A percentile compares a stretch with the other conserved stretches of the same genome.
Evolutionary conservation across 148 eudicot genomes (phyloP).

Genomic region (Arctostaphylos glauca): DNA sequence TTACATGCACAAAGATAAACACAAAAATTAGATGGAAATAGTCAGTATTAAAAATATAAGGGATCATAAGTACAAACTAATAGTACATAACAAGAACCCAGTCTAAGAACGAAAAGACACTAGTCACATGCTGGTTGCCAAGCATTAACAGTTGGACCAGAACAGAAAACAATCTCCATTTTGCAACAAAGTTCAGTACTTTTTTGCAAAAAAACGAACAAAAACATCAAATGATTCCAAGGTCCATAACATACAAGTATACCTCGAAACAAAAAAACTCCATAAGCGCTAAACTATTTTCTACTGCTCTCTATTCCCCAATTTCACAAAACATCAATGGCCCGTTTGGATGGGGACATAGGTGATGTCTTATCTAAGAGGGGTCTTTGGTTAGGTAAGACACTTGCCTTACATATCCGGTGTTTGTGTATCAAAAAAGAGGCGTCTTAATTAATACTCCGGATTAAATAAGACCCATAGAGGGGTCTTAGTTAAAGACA

Average conservation of each 20-base stretch:
- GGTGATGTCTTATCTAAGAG: too few species aligned
- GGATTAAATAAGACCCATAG: too few species aligned
- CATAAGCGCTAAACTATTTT: not conserved
- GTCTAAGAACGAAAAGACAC: not conserved
- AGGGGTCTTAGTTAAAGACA: too few species aligned
- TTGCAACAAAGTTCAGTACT: not conserved
- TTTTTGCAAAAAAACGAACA: not conserved
- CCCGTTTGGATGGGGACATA: too few species aligned
- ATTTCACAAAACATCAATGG: not conserved
- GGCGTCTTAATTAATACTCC: too few species aligned
- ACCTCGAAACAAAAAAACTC: not conserved
- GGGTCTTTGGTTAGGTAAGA: too few species aligned
- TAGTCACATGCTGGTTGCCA: not conserved
- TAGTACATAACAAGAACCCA: not conserved
- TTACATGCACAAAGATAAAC: conserved; percentile 16
- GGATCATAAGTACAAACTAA: not conserved
- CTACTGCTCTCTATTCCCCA: not conserved
- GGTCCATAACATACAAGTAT: not conserved
- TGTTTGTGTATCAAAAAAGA: too few species aligned
- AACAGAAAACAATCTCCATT: not conserved
- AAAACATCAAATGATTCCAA: not conserved
- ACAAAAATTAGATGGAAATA: conserved; percentile 11
- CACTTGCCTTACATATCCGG: too few species aligned
- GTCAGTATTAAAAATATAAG: not conserved
- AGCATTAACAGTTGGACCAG: not conserved